Percentiles rank a stretch among this genome's conserved stretches.
These are phyloP conservation scores for Wickerhamiella sorbophila DNA, from an alignment of 805 yeast genomes.

Conservation along the genomic window DNA sequence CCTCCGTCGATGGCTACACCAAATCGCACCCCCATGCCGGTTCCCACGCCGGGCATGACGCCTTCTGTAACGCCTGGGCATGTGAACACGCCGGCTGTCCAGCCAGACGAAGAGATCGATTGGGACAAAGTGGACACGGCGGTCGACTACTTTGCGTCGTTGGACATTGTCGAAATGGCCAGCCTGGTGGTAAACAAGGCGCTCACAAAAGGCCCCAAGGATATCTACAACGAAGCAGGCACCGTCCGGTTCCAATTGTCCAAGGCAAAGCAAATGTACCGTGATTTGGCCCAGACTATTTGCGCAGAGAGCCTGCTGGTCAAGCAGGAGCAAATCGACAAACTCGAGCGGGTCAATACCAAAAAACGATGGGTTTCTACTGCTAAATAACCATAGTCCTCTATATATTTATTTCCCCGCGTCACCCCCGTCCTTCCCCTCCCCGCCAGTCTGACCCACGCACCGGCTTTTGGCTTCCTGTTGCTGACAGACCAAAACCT, in stretches of 20 bases:
- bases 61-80: not conserved
- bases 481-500: not conserved
- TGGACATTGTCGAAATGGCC: conserved; percentile 18
- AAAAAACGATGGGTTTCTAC: conserved; percentile 11
- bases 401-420: too few relatives aligned
- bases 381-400: not conserved
- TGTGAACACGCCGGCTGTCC: not conserved
- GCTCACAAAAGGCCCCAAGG: conserved; percentile 16
- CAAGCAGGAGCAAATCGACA: conserved; percentile 11
- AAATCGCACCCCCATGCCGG: not conserved
- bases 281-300: conserved; percentile 11
- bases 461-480: too few relatives aligned
- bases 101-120: conserved; percentile 7
- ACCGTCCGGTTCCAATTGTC: conserved; percentile 17
- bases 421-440: too few relatives aligned
- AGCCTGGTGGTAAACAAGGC: conserved; percentile 13
- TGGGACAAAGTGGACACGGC: conserved; percentile 17
- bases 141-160: conserved; percentile 10
- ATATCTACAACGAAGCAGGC: conserved; percentile 20
- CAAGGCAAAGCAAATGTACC: conserved; percentile 12
- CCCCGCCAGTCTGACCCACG: too few relatives aligned
- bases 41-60: not conserved
- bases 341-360: conserved; percentile 10
- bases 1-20: not conserved
- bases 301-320: conserved; percentile 7